phyloP scores from a whole-genome alignment of 768 basidiomycete species.

The Boletus rubescentipes region DNA sequence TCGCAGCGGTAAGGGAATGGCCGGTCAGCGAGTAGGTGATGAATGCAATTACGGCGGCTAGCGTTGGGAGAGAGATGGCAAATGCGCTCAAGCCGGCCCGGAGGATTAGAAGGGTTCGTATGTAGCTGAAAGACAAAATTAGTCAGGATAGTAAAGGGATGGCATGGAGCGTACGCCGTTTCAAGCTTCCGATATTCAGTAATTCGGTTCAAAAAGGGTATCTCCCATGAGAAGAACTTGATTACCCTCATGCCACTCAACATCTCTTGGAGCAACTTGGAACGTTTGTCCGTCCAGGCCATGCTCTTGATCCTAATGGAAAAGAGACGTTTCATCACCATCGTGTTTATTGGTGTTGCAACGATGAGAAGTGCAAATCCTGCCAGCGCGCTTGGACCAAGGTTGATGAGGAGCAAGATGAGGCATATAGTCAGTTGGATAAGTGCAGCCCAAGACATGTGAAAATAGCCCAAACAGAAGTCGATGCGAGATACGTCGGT shows the following conservation, averaged over 20 bases:
- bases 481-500: slow-evolving; percentile 91
- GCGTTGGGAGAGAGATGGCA: slow-evolving; percentile 66
- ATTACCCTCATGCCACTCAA: slow-evolving; percentile 88
- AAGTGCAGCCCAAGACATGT: slow-evolving; percentile 75
- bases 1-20: slow-evolving; percentile 63
- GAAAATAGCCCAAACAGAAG: slow-evolving; percentile 79
- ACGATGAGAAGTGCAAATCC: slow-evolving; percentile 66
- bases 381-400: slow-evolving; percentile 60
- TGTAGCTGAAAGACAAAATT: slow-evolving; percentile 41
- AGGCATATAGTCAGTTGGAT: slow-evolving; percentile 81
- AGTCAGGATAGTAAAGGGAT: slow-evolving; percentile 4
- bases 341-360: slow-evolving; percentile 69
- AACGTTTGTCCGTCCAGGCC: slow-evolving; percentile 88
- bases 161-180: slow-evolving; percentile 45
- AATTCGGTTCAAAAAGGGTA: slow-evolving; percentile 74
- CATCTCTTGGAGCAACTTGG: slow-evolving; percentile 86
- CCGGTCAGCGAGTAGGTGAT: slow-evolving; percentile 76
- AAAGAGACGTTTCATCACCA: slow-evolving; percentile 65
- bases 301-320: slow-evolving; percentile 69
- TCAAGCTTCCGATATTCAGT: slow-evolving; percentile 69
- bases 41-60: slow-evolving; percentile 77
- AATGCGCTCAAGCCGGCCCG: slow-evolving; percentile 68
- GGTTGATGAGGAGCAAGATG: slow-evolving; percentile 65
- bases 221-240: slow-evolving; percentile 91
- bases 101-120: slow-evolving; percentile 64